A percentile compares a stretch with the other conserved stretches of the same genome.
Evolutionary conservation across 2,329 filamentous ascomycete species (phyloP).

Genomic region (Pseudomassariella vexata): DNA sequence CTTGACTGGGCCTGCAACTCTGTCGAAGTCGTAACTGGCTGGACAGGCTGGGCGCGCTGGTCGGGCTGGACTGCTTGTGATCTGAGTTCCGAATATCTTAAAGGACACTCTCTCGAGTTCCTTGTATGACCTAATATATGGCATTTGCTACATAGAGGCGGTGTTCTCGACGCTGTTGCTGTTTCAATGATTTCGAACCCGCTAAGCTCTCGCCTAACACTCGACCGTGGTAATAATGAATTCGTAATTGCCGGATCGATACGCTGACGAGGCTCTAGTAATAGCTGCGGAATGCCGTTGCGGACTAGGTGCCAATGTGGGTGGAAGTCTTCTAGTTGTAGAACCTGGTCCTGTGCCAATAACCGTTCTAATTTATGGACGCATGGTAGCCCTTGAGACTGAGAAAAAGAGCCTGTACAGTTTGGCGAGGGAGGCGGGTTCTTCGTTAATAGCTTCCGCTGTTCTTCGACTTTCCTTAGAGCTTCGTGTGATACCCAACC

Average conservation of each 20-base stretch:
- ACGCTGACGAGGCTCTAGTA: slow-evolving; percentile 9
- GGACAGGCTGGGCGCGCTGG: too few relatives aligned
- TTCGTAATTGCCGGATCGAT: slow-evolving; percentile 5
- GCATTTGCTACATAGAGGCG: slow-evolving; percentile 11
- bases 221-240: slow-evolving; percentile 8
- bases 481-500: slow-evolving; percentile 14
- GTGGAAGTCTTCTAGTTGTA: slow-evolving; percentile 11
- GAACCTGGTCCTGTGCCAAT: slow-evolving; percentile 5
- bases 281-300: slow-evolving; percentile 4
- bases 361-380: slow-evolving; percentile 8
- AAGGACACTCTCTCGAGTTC: slow-evolving; percentile 9
- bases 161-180: slow-evolving; percentile 2
- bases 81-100: too few relatives aligned
- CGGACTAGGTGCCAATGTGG: slow-evolving; percentile 11
- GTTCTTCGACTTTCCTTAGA: slow-evolving; percentile 11
- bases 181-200: slow-evolving; percentile 11
- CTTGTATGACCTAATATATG: slow-evolving; percentile 7
- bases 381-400: slow-evolving; percentile 8
- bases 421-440: too few relatives aligned
- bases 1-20: too few relatives aligned
- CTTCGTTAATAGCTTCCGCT: slow-evolving; percentile 8
- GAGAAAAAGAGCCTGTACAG: too few relatives aligned
- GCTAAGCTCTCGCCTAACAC: slow-evolving; percentile 9
- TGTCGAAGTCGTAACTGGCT: too few relatives aligned
- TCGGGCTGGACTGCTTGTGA: too few relatives aligned